Conservation (phyloP, 176 grass and related monocot genomes). For the Bromus sterilis region DNA sequence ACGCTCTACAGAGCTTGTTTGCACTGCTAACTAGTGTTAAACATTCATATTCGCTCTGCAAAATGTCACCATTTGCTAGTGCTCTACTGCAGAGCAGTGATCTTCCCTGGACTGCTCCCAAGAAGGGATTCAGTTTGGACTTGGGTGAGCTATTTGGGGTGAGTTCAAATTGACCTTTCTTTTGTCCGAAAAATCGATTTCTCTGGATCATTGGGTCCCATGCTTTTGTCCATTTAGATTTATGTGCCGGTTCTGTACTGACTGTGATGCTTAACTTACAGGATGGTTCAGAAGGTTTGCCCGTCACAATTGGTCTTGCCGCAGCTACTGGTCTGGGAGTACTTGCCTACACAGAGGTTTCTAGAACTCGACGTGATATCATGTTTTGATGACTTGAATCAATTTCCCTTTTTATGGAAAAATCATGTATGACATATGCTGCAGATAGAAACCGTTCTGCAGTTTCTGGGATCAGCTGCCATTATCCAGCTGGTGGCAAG, state of each 20-base stretch:
- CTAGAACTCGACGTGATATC: neutral
- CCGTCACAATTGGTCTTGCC: conserved; percentile 75
- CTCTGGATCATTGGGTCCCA: neutral
- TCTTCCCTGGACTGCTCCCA: conserved; percentile 77
- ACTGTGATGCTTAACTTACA: conserved; percentile 21
- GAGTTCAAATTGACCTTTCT: conserved; percentile 20
- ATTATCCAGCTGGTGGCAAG: conserved; percentile 66
- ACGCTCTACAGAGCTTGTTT: neutral
- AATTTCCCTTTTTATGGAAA: neutral
- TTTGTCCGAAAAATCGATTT: neutral
- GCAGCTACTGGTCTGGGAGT: conserved; percentile 79
- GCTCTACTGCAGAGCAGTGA: conserved; percentile 68
- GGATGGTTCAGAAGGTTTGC: conserved; percentile 64
- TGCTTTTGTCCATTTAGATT: neutral
- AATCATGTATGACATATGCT: conserved; percentile 5
- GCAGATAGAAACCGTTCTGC: conserved; percentile 94
- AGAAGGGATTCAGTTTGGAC: conserved; percentile 60
- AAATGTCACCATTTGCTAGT: conserved; percentile 34
- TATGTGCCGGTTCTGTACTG: neutral
- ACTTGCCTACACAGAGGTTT: conserved; percentile 83
- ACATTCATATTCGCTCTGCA: conserved; percentile 14
- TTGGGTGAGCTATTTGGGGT: conserved; percentile 66
- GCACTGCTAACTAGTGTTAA: neutral
- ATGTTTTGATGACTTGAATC: neutral
- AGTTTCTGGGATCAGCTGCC: conserved; percentile 89